Conservation (phyloP, 768 basidiomycete genomes). For the Tulasnella sp. region DNA sequence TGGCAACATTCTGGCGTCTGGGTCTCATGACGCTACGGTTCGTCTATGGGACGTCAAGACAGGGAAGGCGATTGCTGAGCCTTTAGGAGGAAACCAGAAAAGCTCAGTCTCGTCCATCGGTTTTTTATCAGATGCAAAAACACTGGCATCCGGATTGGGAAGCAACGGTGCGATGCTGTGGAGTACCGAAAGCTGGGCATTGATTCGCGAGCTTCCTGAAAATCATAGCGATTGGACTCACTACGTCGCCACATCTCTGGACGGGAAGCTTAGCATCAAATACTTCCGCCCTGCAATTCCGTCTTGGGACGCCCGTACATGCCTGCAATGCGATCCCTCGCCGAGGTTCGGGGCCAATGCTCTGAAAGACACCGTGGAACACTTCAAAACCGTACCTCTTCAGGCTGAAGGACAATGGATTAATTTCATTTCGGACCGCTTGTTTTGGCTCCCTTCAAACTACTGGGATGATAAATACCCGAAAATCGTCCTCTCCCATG, state of each 20-base stretch:
- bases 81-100: neutral
- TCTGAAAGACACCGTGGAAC: neutral
- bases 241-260: neutral
- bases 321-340: neutral
- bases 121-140: neutral
- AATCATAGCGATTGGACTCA: neutral
- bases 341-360: neutral
- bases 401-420: neutral
- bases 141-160: neutral
- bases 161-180: neutral
- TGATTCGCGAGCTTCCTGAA: neutral
- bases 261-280: neutral
- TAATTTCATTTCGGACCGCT: neutral
- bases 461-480: neutral
- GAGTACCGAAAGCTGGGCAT: neutral
- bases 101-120: neutral
- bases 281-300: neutral
- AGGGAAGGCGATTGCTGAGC: neutral
- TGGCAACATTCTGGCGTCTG: conserved; percentile 5
- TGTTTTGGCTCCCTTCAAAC: neutral
- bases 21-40: conserved; percentile 14
- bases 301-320: neutral
- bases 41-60: conserved; percentile 36
- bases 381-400: neutral
- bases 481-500: neutral